phyloP scores from a whole-genome alignment of 148 eudicot genomes.

The Camellia japonica region DNA sequence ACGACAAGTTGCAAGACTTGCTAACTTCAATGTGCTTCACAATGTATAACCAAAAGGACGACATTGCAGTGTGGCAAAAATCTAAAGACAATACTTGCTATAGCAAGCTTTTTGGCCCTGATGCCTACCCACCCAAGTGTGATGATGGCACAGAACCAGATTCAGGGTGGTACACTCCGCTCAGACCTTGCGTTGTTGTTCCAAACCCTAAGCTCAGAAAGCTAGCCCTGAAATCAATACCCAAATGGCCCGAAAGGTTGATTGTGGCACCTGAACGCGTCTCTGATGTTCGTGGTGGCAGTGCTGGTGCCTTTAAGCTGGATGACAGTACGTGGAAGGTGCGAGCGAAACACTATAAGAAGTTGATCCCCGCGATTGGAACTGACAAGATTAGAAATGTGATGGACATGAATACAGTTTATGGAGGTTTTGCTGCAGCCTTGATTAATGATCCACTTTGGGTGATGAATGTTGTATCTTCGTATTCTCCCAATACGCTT shows the following conservation, averaged over 20 bases:
- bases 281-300: slow-evolving; percentile 57
- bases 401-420: slow-evolving; percentile 93
- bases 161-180: slow-evolving; percentile 96
- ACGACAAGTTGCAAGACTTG: slow-evolving; percentile 62
- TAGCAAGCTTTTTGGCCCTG: slow-evolving; percentile 52
- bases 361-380: slow-evolving; percentile 67
- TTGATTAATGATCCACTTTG: slow-evolving; percentile 69
- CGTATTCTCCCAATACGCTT: slow-evolving; percentile 66
- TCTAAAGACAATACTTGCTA: slow-evolving; percentile 60
- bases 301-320: slow-evolving; percentile 55
- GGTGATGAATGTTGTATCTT: slow-evolving; percentile 97
- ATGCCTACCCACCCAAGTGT: slow-evolving; percentile 75
- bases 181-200: slow-evolving; percentile 72
- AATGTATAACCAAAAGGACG: slow-evolving; percentile 62
- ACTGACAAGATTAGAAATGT: slow-evolving; percentile 82
- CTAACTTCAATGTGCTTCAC: slow-evolving; percentile 84
- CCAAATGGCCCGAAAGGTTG: slow-evolving; percentile 83
- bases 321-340: slow-evolving; percentile 74
- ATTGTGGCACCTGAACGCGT: slow-evolving; percentile 67
- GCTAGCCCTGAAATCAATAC: slow-evolving; percentile 39
- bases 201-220: slow-evolving; percentile 59
- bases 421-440: slow-evolving; percentile 90
- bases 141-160: slow-evolving; percentile 91
- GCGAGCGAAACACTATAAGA: slow-evolving; percentile 80
- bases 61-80: slow-evolving; percentile 93